Base-by-base conservation (phyloP, 768 basidiomycete species). In the Gloeopeniophorella convolvens region DNA sequence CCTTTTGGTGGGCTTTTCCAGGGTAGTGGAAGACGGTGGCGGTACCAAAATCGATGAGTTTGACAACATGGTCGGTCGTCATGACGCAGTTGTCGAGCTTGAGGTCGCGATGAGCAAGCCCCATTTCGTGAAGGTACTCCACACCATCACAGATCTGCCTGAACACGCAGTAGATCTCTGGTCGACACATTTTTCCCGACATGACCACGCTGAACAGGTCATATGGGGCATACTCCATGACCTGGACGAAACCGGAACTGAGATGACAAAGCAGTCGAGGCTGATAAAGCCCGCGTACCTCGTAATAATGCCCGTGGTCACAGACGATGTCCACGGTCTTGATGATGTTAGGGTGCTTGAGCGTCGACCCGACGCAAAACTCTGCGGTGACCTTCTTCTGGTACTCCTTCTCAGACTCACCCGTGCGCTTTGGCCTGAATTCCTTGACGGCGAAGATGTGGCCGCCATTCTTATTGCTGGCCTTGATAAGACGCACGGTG, bases 71-170 rank as follows among this genome's bases (percentile, higher is more conserved):
- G 63, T 85, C 77, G 3, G 73, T 73, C n/a, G 89, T 95, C 90
- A 99, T 96, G 72, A 99, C 96, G 68, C 96, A 98, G 67, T 99
- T 99, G 73, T 99, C 96, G 53, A 99, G 86, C 69, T 99, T 99
- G 70, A 99, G 82, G 68, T 99, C 96, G 37, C 96, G 89, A 64
- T 99, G 96, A 5, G 96, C 96, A 43, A 98, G 84, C 23, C 96
- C 96, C 73, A 98, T 83, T 58, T 89, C 86, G 69, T 99, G 96
- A 42, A 99, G 83, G 66, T 99, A 98, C 67, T 95, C 89, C 55
- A 99, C 95, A 48, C 96, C 96, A 60, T 91, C 88, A 68, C 94
- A 90, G 59, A 99, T 97, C 69, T 99, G 96, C 53, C 93, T 89
- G 71, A 98, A 98, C 57, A 98, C 92, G 66, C 96, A 99, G 72